A percentile compares a stretch with the other conserved stretches of the same genome.
phyloP scores from a whole-genome alignment of 1,284 basidiomycete genomes.

The Apiotrichum domesticum region DNA sequence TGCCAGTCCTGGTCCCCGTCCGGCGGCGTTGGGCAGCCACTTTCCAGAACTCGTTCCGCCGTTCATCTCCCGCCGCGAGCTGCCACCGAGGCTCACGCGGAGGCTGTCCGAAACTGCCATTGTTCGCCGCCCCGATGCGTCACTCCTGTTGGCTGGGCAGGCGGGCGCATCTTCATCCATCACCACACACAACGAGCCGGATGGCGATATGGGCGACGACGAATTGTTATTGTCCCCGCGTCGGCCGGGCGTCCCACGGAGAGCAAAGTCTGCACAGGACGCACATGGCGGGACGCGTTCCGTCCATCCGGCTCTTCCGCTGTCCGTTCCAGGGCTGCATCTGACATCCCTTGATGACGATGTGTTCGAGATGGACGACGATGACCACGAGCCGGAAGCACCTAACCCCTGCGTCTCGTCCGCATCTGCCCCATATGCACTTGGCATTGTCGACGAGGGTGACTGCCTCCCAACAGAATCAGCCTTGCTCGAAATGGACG shows the following conservation, averaged over 20 bases:
- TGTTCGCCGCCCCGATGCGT: constrained; percentile 4
- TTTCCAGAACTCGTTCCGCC: constrained; percentile 12
- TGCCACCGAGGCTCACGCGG: not conserved
- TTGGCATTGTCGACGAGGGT: constrained; percentile 34
- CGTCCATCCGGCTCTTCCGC: not conserved
- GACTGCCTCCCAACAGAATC: constrained; percentile 31
- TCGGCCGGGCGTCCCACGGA: constrained; percentile 3
- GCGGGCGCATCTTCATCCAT: not conserved
- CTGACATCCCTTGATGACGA: not conserved
- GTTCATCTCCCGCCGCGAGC: constrained; percentile 11
- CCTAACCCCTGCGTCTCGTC: no score
- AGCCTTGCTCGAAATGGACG: constrained; percentile 30
- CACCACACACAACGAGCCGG: not conserved
- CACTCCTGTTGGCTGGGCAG: not conserved
- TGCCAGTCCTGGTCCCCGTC: not conserved
- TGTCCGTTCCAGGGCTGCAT: not conserved
- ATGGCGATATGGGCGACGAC: not conserved
- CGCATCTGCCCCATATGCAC: not conserved
- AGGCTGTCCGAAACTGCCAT: constrained; percentile 13
- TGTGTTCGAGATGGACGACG: not conserved
- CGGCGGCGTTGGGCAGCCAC: constrained; percentile 6
- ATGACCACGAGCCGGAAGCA: not conserved
- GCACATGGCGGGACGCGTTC: not conserved
- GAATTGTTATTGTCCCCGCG: not conserved
- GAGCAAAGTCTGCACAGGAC: constrained; percentile 14